Base-by-base conservation (phyloP, 768 basidiomycete species). In the Kwoniella heveanensis region DNA sequence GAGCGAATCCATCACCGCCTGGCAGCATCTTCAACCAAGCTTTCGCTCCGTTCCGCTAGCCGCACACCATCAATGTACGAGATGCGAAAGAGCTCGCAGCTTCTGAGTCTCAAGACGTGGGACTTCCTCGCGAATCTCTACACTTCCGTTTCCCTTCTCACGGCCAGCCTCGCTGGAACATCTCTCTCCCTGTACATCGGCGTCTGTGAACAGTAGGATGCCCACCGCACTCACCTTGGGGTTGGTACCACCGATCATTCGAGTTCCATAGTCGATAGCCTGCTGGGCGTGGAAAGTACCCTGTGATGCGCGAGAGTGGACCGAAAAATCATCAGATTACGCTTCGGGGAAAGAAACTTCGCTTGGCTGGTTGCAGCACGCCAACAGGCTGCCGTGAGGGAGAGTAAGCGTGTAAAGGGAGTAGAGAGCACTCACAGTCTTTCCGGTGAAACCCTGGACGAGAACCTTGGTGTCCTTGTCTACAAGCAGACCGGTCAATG, bases 261-360 rank as follows among this genome's bases (percentile, higher is more conserved):
- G 90, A 62, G 95, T 98, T 21, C 96, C 95, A 77, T 91, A 99
- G 54, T 87, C 92, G 67, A 98, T 81, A 37, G 96, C 94, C 81
- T 97, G 92, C 75, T 85, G 88, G 65, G 88, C 87, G 84, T 99
- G 96, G 86, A 99, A 99, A 72, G 96, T 97, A 68, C 90, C 96
- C 95, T 84, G 65, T 17, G 32, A 32, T 32, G 32, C 32, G 32
- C 19, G 39, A 46, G 15, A 2, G 52, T 47, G 19, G 49, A 44
- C 10, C 39, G 39, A 17, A 36, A 6, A 19, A 6, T 13, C 6
- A 44, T 10, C 39, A 19, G 19, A 9, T 8, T 10, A 10, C 39
- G 15, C 8, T 10, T 10, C 6, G 39, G 39, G 15, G 19, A 19
- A 10, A 44, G 39, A 17, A 44, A 17, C 39, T 17, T 44, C 39